Conservation (phyloP, 495 filamentous ascomycete species). For the Cercophora sp. region DNA sequence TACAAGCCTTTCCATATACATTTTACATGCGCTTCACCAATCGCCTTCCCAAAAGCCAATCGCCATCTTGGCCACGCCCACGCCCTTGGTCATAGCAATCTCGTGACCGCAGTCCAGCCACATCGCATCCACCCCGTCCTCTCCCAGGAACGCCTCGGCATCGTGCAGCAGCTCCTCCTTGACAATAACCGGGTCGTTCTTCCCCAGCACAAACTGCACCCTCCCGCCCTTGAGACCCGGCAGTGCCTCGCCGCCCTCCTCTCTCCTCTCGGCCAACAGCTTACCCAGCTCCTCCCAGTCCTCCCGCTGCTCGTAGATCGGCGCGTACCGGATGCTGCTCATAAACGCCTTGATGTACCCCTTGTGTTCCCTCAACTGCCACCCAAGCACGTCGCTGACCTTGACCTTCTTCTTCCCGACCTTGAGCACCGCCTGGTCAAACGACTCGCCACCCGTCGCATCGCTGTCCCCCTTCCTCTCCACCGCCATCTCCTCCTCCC, state of each 20-base stretch:
- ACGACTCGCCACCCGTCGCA: slow-evolving; percentile 32
- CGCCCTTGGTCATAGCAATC: slow-evolving; percentile 41
- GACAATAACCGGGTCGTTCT: slow-evolving; percentile 51
- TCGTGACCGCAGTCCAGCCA: slow-evolving; percentile 49
- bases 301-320: slow-evolving; percentile 52
- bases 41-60: slow-evolving; percentile 34
- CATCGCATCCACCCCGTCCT: slow-evolving; percentile 42
- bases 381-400: slow-evolving; percentile 46
- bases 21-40: background rate
- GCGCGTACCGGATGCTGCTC: slow-evolving; percentile 49
- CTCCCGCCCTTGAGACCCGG: slow-evolving; percentile 45
- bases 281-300: slow-evolving; percentile 56
- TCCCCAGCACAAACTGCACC: slow-evolving; percentile 48
- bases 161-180: slow-evolving; percentile 51
- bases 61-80: slow-evolving; percentile 38
- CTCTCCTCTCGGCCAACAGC: slow-evolving; percentile 43
- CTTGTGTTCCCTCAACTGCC: slow-evolving; percentile 52
- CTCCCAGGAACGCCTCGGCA: slow-evolving; percentile 37
- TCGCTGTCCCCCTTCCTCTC: slow-evolving; percentile 30
- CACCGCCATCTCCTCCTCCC: slow-evolving; percentile 25
- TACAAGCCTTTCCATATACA: background rate
- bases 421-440: slow-evolving; percentile 41
- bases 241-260: background rate
- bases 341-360: slow-evolving; percentile 56
- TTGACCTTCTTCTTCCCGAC: slow-evolving; percentile 30